Evolutionary conservation across 192 early-diverging fungal species (phyloP).

Genomic region (Coemansia aciculifera): DNA sequence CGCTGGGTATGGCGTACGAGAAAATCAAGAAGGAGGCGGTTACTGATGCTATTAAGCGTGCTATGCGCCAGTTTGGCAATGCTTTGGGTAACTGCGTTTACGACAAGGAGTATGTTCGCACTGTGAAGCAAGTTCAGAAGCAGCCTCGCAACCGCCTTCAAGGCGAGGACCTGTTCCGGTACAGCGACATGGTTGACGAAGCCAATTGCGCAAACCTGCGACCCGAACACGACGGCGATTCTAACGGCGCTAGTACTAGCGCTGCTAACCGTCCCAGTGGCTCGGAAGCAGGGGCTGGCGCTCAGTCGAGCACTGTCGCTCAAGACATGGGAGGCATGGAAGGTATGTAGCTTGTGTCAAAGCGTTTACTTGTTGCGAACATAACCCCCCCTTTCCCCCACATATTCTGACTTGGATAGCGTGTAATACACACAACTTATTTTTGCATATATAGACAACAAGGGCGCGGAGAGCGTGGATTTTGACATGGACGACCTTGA

Average conservation of each 20-base stretch:
- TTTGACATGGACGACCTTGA: conserved; percentile 47
- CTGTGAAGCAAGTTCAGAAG: conserved; percentile 39
- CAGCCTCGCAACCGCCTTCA: conserved; percentile 30
- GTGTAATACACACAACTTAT: not conserved
- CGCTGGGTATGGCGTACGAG: conserved; percentile 78
- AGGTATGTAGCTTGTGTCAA: conserved; percentile 8
- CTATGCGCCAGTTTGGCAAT: conserved; percentile 85
- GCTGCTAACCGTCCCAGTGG: not conserved
- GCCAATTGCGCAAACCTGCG: not conserved
- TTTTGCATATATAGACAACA: conserved; percentile 4
- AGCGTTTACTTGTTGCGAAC: not conserved
- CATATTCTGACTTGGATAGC: not conserved
- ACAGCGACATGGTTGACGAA: conserved; percentile 26
- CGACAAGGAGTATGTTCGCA: conserved; percentile 70
- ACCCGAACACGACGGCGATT: not conserved
- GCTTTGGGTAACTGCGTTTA: conserved; percentile 82
- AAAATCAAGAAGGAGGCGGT: conserved; percentile 91
- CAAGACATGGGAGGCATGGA: not conserved
- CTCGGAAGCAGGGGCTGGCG: not conserved
- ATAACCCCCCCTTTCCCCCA: not conserved
- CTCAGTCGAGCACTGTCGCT: conserved; percentile 2
- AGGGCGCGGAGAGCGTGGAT: conserved; percentile 17
- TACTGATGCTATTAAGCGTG: conserved; percentile 89
- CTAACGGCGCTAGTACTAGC: not conserved
- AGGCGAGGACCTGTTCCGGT: conserved; percentile 32